Evolutionary conservation across 1,284 basidiomycete species (phyloP), one percentile per base, ranked within the genome.

Genomic region (Pseudozyma flocculosa): DNA sequence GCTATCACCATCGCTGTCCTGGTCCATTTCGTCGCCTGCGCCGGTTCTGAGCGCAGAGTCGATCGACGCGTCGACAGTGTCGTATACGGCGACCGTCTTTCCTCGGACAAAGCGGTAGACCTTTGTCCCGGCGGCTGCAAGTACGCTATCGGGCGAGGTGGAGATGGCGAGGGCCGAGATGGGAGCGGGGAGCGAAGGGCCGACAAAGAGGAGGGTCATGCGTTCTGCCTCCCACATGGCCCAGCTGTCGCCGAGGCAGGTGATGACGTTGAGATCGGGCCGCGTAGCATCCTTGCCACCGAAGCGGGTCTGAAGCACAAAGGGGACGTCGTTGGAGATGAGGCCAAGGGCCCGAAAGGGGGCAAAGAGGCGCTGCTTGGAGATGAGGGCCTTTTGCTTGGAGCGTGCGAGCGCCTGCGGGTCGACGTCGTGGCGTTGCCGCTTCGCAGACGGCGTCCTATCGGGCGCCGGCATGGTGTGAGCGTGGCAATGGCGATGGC

Each of bases 271-370:
- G 47, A 75, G 65, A 37, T 76, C 73, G 1, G 76, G 66, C 19
- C 58, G 63, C 0, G 88, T 85, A 9, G 90, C 86, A 30, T 91
- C 91, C 78, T 92, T 94, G 73, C 88, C 84, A 3, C 90, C 88
- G 58, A 90, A 86, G 1, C 88, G 86, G 10, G 67, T 64, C 81
- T 94, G 91, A 50, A 97, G 80, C 7, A 88, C 86, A 75, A 95
- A 92, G 11, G 94, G 92, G 15, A 95, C 84, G 80, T 88, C 85
- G 76, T 95, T 94, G 40, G 92, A 92, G 70, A 98, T 85, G 62
- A 92, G 84, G 23, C 94, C 93, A 14, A 98, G 85, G 2, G 92
- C 92, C 56, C 95, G 85, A 79, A 98, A 99, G 5, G 95, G 95
- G 4, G 88, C 88, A 79, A 95, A 99, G 43, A 99, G 84, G 5